Evolutionary conservation across 202 grass and related monocot genomes (phyloP).

Genomic region (Panicum virgatum): DNA sequence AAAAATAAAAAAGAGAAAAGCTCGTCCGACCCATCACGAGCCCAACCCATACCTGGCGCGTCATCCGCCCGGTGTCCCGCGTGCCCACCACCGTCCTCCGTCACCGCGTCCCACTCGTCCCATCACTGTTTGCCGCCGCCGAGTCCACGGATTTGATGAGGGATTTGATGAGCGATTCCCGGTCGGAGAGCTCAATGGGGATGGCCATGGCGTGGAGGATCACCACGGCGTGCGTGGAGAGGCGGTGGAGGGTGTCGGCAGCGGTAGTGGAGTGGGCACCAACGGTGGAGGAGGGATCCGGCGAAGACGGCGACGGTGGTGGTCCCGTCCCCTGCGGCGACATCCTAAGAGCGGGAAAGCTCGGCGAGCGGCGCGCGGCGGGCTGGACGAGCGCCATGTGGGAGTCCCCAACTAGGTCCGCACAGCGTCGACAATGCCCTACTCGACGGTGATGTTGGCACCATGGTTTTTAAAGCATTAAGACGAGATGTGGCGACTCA

Average conservation of each 20-base stretch:
- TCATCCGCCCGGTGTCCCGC: too few relatives aligned
- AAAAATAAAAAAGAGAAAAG: too few relatives aligned
- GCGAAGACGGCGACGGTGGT: constrained; percentile 87
- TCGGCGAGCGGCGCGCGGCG: constrained; percentile 85
- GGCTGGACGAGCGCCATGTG: constrained; percentile 85
- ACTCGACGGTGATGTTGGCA: constrained; percentile 66
- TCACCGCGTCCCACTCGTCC: too few relatives aligned
- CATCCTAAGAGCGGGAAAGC: constrained; percentile 85
- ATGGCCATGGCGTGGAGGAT: constrained; percentile 77
- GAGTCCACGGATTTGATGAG: too few relatives aligned
- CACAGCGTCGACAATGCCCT: constrained; percentile 66
- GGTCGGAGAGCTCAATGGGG: constrained; percentile 78
- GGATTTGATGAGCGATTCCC: constrained; percentile 81
- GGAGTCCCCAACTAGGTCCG: constrained; percentile 76
- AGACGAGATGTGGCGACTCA: too few relatives aligned
- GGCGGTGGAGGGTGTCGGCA: constrained; percentile 74
- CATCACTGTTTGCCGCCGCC: too few relatives aligned
- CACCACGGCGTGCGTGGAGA: constrained; percentile 65
- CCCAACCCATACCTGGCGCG: too few relatives aligned
- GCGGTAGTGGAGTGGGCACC: constrained; percentile 73
- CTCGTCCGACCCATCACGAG: too few relatives aligned
- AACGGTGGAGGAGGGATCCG: constrained; percentile 60
- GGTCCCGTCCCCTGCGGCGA: constrained; percentile 72
- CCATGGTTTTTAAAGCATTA: too few relatives aligned
- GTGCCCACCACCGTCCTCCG: too few relatives aligned